Percentiles rank a stretch among this genome's conserved stretches.
Conservation (phyloP, 257 asterid genomes). For the Primulina eburnea region DNA sequence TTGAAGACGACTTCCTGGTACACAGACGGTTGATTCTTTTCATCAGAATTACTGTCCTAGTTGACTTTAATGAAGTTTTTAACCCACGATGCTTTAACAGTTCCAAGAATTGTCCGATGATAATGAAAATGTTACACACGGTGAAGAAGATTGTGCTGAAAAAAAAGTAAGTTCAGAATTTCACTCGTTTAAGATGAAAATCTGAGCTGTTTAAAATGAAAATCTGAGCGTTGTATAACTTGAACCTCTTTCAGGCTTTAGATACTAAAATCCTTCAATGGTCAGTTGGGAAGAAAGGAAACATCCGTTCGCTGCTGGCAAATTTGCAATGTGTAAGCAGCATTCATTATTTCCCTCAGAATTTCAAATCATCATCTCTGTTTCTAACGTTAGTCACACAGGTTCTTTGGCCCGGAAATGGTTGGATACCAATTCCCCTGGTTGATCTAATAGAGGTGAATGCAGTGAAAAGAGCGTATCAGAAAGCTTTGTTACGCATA, state of each 20-base stretch:
- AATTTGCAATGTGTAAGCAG: slow-evolving; percentile 76
- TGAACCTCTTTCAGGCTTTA: slow-evolving; percentile 45
- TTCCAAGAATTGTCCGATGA: slow-evolving; percentile 55
- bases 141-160: too few species aligned
- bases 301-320: slow-evolving; percentile 84
- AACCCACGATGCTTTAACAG: slow-evolving; percentile 34
- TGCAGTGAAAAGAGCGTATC: slow-evolving; percentile 79
- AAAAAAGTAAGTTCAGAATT: background rate
- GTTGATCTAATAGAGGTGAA: slow-evolving; percentile 74
- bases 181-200: background rate
- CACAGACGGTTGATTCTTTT: background rate
- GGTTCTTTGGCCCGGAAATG: slow-evolving; percentile 89
- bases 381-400: slow-evolving; percentile 22
- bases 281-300: slow-evolving; percentile 93
- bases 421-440: slow-evolving; percentile 86
- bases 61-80: slow-evolving; percentile 4
- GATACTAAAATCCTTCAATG: slow-evolving; percentile 79
- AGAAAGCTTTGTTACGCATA: slow-evolving; percentile 72
- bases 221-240: background rate
- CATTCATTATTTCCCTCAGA: background rate
- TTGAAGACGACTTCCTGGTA: slow-evolving; percentile 61
- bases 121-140: background rate
- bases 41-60: background rate
- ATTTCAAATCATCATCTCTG: background rate
- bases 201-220: background rate